These are phyloP conservation scores for Sporisorium reilianum DNA, from an alignment of 1,284 basidiomycete genomes.

Conservation along the genomic window DNA sequence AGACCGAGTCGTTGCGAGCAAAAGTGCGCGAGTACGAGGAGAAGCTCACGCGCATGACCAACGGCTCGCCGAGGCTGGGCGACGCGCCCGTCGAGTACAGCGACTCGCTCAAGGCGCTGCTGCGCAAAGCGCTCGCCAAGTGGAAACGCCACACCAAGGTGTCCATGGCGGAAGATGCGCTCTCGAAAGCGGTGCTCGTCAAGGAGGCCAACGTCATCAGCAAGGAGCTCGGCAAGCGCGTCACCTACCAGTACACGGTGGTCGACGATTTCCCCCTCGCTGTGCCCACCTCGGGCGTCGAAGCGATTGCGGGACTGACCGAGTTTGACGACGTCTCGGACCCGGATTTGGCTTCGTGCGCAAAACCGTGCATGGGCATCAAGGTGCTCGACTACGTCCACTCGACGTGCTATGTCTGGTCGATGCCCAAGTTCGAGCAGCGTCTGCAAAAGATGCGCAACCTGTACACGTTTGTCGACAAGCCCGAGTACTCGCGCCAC, in stretches of 20 bases:
- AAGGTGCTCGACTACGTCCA: slow-evolving; percentile 78
- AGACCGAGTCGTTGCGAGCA: slow-evolving; percentile 50
- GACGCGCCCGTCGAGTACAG: slow-evolving; percentile 42
- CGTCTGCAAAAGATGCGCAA: slow-evolving; percentile 94
- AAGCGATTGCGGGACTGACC: slow-evolving; percentile 81
- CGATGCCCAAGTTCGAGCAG: slow-evolving; percentile 85
- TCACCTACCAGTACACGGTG: slow-evolving; percentile 91
- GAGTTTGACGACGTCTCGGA: slow-evolving; percentile 81
- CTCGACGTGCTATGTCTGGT: slow-evolving; percentile 75
- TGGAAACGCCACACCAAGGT: slow-evolving; percentile 76
- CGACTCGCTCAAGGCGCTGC: slow-evolving; percentile 37
- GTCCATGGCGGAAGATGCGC: slow-evolving; percentile 86
- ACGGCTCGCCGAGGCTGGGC: slow-evolving; percentile 26
- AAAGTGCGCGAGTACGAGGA: slow-evolving; percentile 65
- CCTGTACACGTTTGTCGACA: slow-evolving; percentile 88
- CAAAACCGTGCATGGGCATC: slow-evolving; percentile 81
- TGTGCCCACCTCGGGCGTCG: slow-evolving; percentile 83
- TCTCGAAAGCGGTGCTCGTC: slow-evolving; percentile 85
- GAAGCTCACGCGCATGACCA: slow-evolving; percentile 44
- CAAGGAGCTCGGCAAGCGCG: slow-evolving; percentile 78
- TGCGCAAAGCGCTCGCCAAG: slow-evolving; percentile 79
- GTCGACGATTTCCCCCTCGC: slow-evolving; percentile 84
- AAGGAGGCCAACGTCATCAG: slow-evolving; percentile 86
- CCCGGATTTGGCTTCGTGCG: slow-evolving; percentile 46
- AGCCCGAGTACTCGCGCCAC: slow-evolving; percentile 81